phyloP scores from a whole-genome alignment of 768 basidiomycete species.

The Termitomyces sp. region DNA sequence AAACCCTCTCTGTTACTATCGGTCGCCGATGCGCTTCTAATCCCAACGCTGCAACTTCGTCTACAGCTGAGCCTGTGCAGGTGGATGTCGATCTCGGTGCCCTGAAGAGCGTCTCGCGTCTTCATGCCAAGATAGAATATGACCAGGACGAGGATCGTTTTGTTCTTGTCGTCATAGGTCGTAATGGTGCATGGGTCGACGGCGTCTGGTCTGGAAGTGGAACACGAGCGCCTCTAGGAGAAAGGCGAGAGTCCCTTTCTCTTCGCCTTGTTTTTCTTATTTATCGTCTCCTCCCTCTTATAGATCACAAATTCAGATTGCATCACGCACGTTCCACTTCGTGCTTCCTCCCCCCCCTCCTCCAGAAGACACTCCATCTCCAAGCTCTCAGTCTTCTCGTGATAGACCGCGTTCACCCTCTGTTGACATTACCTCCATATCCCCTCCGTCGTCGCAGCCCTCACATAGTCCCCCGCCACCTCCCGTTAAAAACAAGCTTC shows the following conservation, averaged over 20 bases:
- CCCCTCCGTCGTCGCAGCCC: constrained; percentile 75
- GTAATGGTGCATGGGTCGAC: constrained; percentile 98
- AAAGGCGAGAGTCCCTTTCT: constrained; percentile 46
- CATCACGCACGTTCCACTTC: constrained; percentile 95
- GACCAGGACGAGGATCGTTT: constrained; percentile 88
- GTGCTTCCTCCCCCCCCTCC: constrained; percentile 85
- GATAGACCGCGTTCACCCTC: constrained; percentile 71
- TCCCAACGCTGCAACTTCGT: constrained; percentile 42
- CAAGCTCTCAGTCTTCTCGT: constrained; percentile 69
- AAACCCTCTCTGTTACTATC: constrained; percentile 91
- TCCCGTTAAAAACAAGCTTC: constrained; percentile 39
- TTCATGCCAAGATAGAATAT: constrained; percentile 94
- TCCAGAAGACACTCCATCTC: constrained; percentile 77
- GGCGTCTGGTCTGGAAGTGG: constrained; percentile 93
- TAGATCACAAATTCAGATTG: constrained; percentile 95
- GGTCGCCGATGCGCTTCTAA: constrained; percentile 78
- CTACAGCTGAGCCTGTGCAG: constrained; percentile 49
- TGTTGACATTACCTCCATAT: constrained; percentile 76
- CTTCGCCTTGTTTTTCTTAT: neutral
- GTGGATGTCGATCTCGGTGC: constrained; percentile 93
- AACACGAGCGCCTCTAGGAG: constrained; percentile 76
- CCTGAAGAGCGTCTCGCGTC: constrained; percentile 93
- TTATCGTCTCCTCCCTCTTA: constrained; percentile 8
- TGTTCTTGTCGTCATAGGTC: constrained; percentile 85
- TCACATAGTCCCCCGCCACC: constrained; percentile 69